A percentile compares a stretch with the other conserved stretches of the same genome.
Evolutionary conservation across 2,329 filamentous ascomycete genomes (phyloP).

Genomic region (Ophiostoma ulmi): DNA sequence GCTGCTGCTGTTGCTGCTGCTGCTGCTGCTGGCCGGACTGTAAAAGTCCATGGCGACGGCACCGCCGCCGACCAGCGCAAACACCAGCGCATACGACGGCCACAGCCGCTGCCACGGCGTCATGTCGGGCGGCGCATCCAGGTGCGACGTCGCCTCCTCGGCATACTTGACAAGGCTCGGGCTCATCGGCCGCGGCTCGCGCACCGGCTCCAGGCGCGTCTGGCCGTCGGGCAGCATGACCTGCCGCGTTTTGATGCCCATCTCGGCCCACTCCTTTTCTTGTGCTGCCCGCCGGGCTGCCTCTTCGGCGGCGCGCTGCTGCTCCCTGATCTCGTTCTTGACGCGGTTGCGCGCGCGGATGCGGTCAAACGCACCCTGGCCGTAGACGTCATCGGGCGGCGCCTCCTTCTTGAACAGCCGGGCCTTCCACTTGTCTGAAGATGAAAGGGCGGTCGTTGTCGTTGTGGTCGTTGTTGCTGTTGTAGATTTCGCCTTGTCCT

Average conservation of each 20-base stretch:
- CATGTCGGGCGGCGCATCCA: constrained; percentile 50
- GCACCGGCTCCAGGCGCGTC: constrained; percentile 34
- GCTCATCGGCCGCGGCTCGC: constrained; percentile 32
- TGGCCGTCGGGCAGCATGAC: constrained; percentile 18
- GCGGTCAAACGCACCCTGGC: constrained; percentile 51
- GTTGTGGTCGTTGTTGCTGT: not conserved
- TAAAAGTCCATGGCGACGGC: constrained; percentile 30
- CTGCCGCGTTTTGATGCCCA: constrained; percentile 35
- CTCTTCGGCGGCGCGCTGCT: constrained; percentile 29
- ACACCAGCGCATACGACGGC: constrained; percentile 48
- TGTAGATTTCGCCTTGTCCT: not conserved
- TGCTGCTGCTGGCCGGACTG: too few species aligned
- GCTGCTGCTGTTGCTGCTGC: too few species aligned
- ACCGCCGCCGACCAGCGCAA: constrained; percentile 42
- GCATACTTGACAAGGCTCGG: constrained; percentile 40
- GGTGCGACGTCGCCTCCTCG: constrained; percentile 45
- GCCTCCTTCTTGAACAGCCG: constrained; percentile 31
- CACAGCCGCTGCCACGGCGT: constrained; percentile 49
- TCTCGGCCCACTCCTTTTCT: constrained; percentile 34
- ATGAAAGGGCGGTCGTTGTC: not conserved
- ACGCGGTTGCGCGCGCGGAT: constrained; percentile 52
- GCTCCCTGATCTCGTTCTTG: constrained; percentile 42
- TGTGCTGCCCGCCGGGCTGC: constrained; percentile 31
- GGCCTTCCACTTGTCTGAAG: constrained; percentile 24
- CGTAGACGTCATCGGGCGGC: constrained; percentile 49